A percentile compares a stretch with the other conserved stretches of the same genome.
phyloP scores from a whole-genome alignment of 768 basidiomycete genomes.

The Suillus decipiens region DNA sequence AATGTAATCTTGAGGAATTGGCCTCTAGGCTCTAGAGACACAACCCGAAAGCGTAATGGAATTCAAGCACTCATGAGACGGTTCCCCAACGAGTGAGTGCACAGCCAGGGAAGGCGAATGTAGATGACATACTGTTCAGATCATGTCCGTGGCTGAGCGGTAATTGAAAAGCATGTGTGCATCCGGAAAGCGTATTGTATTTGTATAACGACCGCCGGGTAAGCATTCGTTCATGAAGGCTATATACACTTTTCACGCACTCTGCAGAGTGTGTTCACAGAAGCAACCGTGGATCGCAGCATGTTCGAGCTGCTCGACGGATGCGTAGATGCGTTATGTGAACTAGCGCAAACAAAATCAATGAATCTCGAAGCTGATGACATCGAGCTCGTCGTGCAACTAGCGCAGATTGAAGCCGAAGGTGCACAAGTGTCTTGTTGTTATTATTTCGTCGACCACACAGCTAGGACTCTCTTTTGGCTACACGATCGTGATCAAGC shows the following conservation, averaged over 20 bases:
- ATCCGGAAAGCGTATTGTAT: background rate
- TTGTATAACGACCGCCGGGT: background rate
- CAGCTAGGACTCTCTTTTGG: conserved; percentile 4
- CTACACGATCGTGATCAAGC: background rate
- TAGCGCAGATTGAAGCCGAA: background rate
- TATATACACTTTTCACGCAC: background rate
- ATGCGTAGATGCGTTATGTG: background rate
- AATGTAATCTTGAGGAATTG: background rate
- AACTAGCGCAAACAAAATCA: background rate
- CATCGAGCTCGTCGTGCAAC: background rate
- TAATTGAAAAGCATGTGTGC: background rate
- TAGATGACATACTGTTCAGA: background rate
- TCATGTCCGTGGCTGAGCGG: background rate
- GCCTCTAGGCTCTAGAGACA: background rate
- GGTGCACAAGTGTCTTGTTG: background rate
- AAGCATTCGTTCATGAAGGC: background rate
- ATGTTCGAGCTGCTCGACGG: background rate
- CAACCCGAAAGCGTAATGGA: background rate
- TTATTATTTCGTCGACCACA: conserved; percentile 12
- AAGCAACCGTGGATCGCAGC: background rate
- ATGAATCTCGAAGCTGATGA: background rate
- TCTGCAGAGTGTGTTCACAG: background rate
- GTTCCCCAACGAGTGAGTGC: background rate
- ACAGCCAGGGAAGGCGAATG: background rate
- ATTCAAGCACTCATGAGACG: background rate